These are phyloP conservation scores for Lactifluus echinatus DNA, from an alignment of 768 basidiomycete species.

Conservation along the genomic window DNA sequence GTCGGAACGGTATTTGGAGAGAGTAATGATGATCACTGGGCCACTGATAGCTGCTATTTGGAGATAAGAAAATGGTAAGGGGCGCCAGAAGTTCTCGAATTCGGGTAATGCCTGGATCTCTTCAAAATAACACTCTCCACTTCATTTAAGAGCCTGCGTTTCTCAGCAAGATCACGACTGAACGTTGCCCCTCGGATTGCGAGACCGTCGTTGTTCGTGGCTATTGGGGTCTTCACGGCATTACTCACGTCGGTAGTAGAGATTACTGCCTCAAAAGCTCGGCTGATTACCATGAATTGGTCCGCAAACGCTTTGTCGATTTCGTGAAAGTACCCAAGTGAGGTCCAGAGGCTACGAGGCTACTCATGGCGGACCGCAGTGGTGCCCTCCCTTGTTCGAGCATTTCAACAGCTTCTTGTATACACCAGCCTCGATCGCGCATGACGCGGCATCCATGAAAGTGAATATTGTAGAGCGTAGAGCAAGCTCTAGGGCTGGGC, in stretches of 20 bases:
- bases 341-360: background rate
- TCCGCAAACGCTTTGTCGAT: background rate
- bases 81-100: background rate
- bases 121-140: background rate
- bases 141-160: background rate
- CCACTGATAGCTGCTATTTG: background rate
- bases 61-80: background rate
- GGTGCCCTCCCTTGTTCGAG: background rate
- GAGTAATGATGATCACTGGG: background rate
- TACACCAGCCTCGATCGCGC: background rate
- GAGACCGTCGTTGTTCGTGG: background rate
- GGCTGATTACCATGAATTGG: background rate
- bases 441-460: background rate
- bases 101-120: background rate
- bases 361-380: background rate
- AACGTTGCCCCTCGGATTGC: background rate
- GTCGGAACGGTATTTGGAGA: background rate
- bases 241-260: background rate
- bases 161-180: background rate
- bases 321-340: background rate
- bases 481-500: no score
- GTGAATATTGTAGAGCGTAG: no score
- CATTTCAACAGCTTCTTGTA: background rate
- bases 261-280: background rate
- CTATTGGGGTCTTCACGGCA: background rate